Conservation (phyloP, 2,329 filamentous ascomycete species). For the Trichoderma koningiopsis region DNA sequence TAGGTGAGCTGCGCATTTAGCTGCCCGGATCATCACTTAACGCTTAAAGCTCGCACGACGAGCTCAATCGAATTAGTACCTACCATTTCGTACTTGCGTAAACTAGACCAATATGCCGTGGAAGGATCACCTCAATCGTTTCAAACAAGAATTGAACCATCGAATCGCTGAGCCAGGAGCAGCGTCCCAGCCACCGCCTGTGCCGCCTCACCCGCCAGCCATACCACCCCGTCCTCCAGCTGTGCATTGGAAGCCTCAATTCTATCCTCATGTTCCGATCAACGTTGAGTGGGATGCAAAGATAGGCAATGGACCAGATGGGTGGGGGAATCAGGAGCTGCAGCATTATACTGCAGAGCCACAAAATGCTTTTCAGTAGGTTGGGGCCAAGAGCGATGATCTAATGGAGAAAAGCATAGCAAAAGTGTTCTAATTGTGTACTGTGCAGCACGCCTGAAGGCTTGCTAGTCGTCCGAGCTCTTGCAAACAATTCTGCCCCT, state of each 20-base stretch:
- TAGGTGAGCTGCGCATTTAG: neutral
- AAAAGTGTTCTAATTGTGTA: neutral
- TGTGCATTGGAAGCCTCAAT: slow-evolving; percentile 55
- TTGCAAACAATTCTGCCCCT: slow-evolving; percentile 42
- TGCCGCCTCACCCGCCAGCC: slow-evolving; percentile 29
- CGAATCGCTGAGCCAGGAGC: slow-evolving; percentile 37
- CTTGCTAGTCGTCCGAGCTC: slow-evolving; percentile 55
- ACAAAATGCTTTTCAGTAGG: slow-evolving; percentile 55
- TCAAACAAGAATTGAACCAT: slow-evolving; percentile 44
- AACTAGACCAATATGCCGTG: slow-evolving; percentile 36
- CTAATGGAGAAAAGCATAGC: neutral
- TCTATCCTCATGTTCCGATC: slow-evolving; percentile 50
- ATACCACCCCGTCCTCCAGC: neutral
- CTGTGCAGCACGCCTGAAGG: slow-evolving; percentile 47
- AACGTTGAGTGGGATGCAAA: slow-evolving; percentile 57
- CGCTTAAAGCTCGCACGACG: neutral
- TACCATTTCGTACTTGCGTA: neutral
- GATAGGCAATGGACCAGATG: slow-evolving; percentile 56
- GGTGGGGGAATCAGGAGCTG: slow-evolving; percentile 64
- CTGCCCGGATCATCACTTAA: neutral
- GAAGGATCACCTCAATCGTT: slow-evolving; percentile 43
- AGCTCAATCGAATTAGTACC: neutral
- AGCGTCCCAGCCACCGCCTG: slow-evolving; percentile 25
- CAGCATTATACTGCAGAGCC: slow-evolving; percentile 56
- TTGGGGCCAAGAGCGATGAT: neutral